Conservation (phyloP, 345 rosid genomes). For the Camelina laxa region DNA sequence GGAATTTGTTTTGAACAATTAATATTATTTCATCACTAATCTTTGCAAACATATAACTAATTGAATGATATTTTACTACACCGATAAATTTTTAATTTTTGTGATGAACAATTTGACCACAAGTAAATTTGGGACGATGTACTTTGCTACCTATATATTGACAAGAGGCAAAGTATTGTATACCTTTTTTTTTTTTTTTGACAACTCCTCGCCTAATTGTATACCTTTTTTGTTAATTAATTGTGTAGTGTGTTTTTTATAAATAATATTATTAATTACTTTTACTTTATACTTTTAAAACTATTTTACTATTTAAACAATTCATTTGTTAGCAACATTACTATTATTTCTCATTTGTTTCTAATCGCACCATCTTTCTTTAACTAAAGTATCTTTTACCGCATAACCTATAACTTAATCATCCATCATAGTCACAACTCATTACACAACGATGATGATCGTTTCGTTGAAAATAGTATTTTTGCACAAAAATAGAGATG, state of each 20-base stretch:
- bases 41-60: neutral
- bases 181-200: no score
- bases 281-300: neutral
- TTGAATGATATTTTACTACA: neutral
- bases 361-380: slow-evolving; percentile 10
- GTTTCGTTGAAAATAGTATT: slow-evolving; percentile 25
- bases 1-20: no score
- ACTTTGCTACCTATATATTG: neutral
- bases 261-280: neutral
- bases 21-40: neutral
- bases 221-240: neutral
- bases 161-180: neutral
- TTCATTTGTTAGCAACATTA: neutral
- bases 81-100: neutral
- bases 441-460: slow-evolving; percentile 3
- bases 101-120: neutral
- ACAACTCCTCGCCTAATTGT: no score
- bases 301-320: neutral
- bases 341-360: neutral
- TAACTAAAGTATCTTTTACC: neutral
- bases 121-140: neutral
- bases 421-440: slow-evolving; percentile 15
- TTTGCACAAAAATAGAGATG: slow-evolving; percentile 22
- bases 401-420: neutral
- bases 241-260: neutral